Percentiles rank a stretch among this genome's conserved stretches.
phyloP scores from a whole-genome alignment of 371 early-diverging fungal genomes.

The Mucor circinelloides region DNA sequence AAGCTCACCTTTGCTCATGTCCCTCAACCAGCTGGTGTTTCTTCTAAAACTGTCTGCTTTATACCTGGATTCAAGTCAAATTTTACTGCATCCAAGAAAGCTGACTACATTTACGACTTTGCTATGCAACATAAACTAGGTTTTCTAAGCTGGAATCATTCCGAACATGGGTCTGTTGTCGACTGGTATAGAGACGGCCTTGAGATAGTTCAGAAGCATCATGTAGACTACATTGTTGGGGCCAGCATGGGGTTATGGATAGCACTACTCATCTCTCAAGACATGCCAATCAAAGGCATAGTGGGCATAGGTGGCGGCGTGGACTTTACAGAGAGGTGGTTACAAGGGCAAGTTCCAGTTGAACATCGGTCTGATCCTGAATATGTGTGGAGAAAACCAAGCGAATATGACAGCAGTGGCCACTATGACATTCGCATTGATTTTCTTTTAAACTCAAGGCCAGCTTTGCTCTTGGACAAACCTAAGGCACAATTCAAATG shows the following conservation, averaged over 20 bases:
- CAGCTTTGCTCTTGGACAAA: slow-evolving; percentile 18
- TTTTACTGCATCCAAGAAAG: slow-evolving; percentile 37
- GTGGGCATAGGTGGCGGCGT: slow-evolving; percentile 43
- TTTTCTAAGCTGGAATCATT: slow-evolving; percentile 44
- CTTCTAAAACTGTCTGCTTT: slow-evolving; percentile 33
- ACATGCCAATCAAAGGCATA: slow-evolving; percentile 20
- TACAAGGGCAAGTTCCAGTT: slow-evolving; percentile 29
- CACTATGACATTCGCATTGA: slow-evolving; percentile 39
- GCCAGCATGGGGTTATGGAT: slow-evolving; percentile 52
- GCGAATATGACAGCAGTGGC: slow-evolving; percentile 33
- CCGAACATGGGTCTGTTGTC: slow-evolving; percentile 22
- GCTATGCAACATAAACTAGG: slow-evolving; percentile 20
- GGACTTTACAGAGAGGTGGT: slow-evolving; percentile 45
- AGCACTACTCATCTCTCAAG: slow-evolving; percentile 23
- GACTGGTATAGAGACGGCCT: slow-evolving; percentile 31
- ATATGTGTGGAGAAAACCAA: slow-evolving; percentile 37
- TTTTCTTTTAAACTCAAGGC: slow-evolving; percentile 32
- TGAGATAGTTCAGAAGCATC: slow-evolving; percentile 1
- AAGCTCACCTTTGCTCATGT: not conserved
- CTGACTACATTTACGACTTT: slow-evolving; percentile 20
- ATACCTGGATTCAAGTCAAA: slow-evolving; percentile 46
- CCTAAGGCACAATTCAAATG: slow-evolving; percentile 3
- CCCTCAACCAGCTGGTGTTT: not conserved
- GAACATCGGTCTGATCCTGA: slow-evolving; percentile 6
- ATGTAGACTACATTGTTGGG: slow-evolving; percentile 23